These are phyloP conservation scores for Avena atlantica DNA, from an alignment of 176 grass and related monocot genomes.

Conservation along the genomic window DNA sequence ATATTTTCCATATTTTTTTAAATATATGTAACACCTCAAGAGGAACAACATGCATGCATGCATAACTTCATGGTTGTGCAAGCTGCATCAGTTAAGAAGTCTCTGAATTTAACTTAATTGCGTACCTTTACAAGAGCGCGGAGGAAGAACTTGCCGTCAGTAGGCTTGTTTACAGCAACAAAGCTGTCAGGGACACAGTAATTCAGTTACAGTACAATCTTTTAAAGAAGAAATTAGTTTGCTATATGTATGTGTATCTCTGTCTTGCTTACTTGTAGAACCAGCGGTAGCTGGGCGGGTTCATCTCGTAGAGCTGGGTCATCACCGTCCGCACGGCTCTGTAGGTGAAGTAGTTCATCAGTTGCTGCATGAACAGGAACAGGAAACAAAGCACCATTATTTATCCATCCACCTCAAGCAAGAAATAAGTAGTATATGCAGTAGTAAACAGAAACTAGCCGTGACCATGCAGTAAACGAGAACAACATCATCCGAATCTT, in stretches of 20 bases:
- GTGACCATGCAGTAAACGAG: neutral
- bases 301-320: constrained; percentile 95
- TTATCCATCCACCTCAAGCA: neutral
- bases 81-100: neutral
- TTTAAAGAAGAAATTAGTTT: neutral
- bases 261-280: constrained; percentile 68
- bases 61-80: neutral
- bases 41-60: neutral
- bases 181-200: constrained; percentile 51
- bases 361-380: constrained; percentile 50
- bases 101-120: neutral
- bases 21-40: too few species aligned
- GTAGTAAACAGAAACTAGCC: neutral
- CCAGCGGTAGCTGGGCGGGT: constrained; percentile 91
- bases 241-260: neutral
- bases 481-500: neutral
- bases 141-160: constrained; percentile 77
- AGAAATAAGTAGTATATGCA: too few species aligned
- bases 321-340: constrained; percentile 91
- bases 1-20: too few species aligned
- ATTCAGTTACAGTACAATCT: neutral
- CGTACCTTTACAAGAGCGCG: constrained; percentile 76
- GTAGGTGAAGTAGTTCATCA: constrained; percentile 92
- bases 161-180: constrained; percentile 76
- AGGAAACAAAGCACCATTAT: neutral